phyloP scores from a whole-genome alignment of 257 asterid species.

The Nicotiana benthamiana region DNA sequence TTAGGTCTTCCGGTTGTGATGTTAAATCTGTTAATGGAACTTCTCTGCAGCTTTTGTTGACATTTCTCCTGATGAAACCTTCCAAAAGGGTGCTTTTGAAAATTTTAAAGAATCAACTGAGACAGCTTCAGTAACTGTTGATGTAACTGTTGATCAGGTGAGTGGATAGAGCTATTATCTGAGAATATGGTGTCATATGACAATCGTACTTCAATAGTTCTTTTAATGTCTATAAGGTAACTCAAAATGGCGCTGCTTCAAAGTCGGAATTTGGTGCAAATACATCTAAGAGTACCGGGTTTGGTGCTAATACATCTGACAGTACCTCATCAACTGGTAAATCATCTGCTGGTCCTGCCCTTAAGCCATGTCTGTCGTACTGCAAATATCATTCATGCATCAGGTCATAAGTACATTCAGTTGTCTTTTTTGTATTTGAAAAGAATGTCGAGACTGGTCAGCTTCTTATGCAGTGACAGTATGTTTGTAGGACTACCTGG shows the following conservation, averaged over 20 bases:
- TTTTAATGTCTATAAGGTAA: slow-evolving; percentile 39
- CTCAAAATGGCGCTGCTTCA: slow-evolving; percentile 69
- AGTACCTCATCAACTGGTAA: slow-evolving; percentile 40
- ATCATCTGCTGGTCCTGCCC: not conserved
- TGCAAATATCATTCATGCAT: not conserved
- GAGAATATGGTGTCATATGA: not conserved
- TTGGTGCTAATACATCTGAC: slow-evolving; percentile 31
- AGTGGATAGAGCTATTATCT: slow-evolving; percentile 28
- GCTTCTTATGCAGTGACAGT: not conserved
- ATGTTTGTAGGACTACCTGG: not conserved
- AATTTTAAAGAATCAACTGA: slow-evolving; percentile 49
- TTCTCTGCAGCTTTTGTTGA: slow-evolving; percentile 74
- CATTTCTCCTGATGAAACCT: slow-evolving; percentile 82
- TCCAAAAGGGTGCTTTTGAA: slow-evolving; percentile 71
- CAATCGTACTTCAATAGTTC: slow-evolving; percentile 5
- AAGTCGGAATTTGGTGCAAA: slow-evolving; percentile 31
- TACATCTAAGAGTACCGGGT: slow-evolving; percentile 44
- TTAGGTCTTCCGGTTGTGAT: not conserved
- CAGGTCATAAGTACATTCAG: not conserved
- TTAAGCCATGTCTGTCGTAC: not conserved
- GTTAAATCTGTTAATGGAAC: not conserved
- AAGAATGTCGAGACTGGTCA: not conserved
- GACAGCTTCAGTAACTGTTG: slow-evolving; percentile 31
- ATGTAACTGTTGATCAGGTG: slow-evolving; percentile 25
- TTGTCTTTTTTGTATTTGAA: not conserved